phyloP scores from a whole-genome alignment of 192 early-diverging fungal genomes.

The Coemansia sp. region DNA sequence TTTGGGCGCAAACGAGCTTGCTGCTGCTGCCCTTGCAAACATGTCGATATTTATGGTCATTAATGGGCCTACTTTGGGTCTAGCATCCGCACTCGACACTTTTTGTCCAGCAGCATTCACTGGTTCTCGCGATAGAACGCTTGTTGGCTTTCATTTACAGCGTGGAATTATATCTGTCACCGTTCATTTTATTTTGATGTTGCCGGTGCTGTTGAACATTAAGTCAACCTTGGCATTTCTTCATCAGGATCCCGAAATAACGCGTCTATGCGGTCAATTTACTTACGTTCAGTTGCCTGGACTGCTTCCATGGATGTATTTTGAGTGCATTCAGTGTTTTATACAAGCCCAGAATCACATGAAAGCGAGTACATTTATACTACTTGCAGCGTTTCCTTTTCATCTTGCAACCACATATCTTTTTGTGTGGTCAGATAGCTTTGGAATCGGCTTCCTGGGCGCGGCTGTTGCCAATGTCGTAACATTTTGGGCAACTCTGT shows the following conservation, averaged over 20 bases:
- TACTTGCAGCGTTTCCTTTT: slow-evolving; percentile 69
- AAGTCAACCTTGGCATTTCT: slow-evolving; percentile 66
- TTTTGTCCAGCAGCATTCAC: slow-evolving; percentile 75
- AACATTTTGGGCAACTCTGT: slow-evolving; percentile 72
- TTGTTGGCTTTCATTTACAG: slow-evolving; percentile 75
- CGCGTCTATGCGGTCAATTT: slow-evolving; percentile 70
- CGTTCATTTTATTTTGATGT: slow-evolving; percentile 70
- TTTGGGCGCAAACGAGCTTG: slow-evolving; percentile 65
- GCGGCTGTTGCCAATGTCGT: slow-evolving; percentile 79
- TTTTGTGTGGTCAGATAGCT: slow-evolving; percentile 70
- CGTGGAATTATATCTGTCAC: slow-evolving; percentile 78
- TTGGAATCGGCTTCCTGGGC: slow-evolving; percentile 79
- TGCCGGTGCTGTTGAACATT: slow-evolving; percentile 70
- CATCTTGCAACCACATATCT: slow-evolving; percentile 76
- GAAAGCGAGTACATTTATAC: slow-evolving; percentile 79
- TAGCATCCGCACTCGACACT: slow-evolving; percentile 75
- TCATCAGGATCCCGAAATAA: slow-evolving; percentile 72
- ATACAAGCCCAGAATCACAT: slow-evolving; percentile 91
- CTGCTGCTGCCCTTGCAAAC: slow-evolving; percentile 67
- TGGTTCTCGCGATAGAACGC: slow-evolving; percentile 61
- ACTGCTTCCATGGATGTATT: slow-evolving; percentile 72
- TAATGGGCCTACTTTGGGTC: slow-evolving; percentile 68
- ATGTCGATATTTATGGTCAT: slow-evolving; percentile 74
- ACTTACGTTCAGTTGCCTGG: slow-evolving; percentile 70
- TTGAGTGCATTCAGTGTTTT: slow-evolving; percentile 85